Evolutionary conservation across 2,329 filamentous ascomycete species (phyloP).

Genomic region (Arachnomyces sp.): DNA sequence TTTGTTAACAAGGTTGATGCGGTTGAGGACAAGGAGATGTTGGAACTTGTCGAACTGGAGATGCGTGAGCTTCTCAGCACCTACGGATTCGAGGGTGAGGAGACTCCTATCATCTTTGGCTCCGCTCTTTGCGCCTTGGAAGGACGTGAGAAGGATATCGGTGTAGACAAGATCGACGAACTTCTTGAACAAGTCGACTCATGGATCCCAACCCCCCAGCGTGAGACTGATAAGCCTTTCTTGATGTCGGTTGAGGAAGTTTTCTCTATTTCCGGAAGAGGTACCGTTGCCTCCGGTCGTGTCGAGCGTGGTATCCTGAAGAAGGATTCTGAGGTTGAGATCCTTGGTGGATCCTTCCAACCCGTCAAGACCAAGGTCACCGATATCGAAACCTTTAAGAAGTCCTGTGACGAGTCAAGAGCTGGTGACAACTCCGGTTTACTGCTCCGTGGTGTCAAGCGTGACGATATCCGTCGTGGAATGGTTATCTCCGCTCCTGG

Average conservation of each 20-base stretch:
- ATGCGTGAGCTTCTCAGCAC: slow-evolving; percentile 92
- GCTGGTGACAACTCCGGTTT: slow-evolving; percentile 98
- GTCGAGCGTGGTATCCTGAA: slow-evolving; percentile 93
- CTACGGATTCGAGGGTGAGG: slow-evolving; percentile 97
- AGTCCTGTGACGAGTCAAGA: slow-evolving; percentile 92
- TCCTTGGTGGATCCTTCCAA: slow-evolving; percentile 74
- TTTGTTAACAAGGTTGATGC: slow-evolving; percentile 99
- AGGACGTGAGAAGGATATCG: slow-evolving; percentile 78
- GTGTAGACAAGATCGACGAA: slow-evolving; percentile 79
- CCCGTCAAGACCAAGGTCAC: slow-evolving; percentile 98
- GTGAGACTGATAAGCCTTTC: slow-evolving; percentile 97
- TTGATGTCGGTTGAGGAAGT: slow-evolving; percentile 96
- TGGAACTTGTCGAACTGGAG: slow-evolving; percentile 99
- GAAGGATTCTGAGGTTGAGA: slow-evolving; percentile 89
- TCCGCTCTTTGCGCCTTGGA: slow-evolving; percentile 94
- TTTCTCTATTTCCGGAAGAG: slow-evolving; percentile 85
- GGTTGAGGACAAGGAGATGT: slow-evolving; percentile 96
- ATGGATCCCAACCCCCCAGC: slow-evolving; percentile 93
- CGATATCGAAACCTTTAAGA: slow-evolving; percentile 99
- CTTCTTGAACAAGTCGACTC: slow-evolving; percentile 81
- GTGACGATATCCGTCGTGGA: slow-evolving; percentile 87
- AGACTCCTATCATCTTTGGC: slow-evolving; percentile 94
- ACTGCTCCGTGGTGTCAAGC: slow-evolving; percentile 88
- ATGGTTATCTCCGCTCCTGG: slow-evolving; percentile 89
- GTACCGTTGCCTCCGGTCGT: slow-evolving; percentile 92